A percentile compares a stretch with the other conserved stretches of the same genome.
phyloP scores from a whole-genome alignment of 2,329 filamentous ascomycete species.

The Orbilia ellipsospora region DNA sequence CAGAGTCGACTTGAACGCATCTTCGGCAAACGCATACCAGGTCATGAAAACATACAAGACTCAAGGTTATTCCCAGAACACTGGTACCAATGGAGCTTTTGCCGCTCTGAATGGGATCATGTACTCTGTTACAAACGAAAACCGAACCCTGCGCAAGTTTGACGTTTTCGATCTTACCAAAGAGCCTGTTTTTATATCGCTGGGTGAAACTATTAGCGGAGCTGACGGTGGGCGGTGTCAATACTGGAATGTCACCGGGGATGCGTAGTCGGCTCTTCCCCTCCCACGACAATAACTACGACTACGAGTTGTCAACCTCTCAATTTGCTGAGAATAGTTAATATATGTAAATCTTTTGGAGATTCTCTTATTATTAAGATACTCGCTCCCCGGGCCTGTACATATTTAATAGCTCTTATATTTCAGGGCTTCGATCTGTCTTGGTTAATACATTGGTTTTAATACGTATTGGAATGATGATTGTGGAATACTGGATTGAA shows the following conservation, averaged over 20 bases:
- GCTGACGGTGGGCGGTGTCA: background rate
- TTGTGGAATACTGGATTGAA: too few species aligned
- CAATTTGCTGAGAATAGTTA: too few species aligned
- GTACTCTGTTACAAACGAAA: background rate
- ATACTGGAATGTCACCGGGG: constrained; percentile 1
- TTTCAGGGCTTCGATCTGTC: too few species aligned
- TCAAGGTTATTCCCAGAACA: background rate
- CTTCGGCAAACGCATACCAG: background rate
- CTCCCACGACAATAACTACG: background rate
- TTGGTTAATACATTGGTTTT: too few species aligned
- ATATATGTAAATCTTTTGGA: too few species aligned
- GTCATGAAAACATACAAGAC: background rate
- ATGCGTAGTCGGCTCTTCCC: background rate
- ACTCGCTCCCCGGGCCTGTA: too few species aligned
- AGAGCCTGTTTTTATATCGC: background rate
- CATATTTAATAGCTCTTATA: too few species aligned
- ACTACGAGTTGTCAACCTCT: too few species aligned
- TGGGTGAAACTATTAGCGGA: background rate
- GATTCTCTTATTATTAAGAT: too few species aligned
- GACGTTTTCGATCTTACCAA: background rate
- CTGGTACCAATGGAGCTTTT: background rate
- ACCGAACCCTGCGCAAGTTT: background rate
- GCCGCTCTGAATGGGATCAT: background rate
- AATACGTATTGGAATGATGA: too few species aligned
- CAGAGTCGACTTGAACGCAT: background rate